These are phyloP conservation scores for Cucumis cinereus DNA, from an alignment of 306 rosid species.

Conservation along the genomic window DNA sequence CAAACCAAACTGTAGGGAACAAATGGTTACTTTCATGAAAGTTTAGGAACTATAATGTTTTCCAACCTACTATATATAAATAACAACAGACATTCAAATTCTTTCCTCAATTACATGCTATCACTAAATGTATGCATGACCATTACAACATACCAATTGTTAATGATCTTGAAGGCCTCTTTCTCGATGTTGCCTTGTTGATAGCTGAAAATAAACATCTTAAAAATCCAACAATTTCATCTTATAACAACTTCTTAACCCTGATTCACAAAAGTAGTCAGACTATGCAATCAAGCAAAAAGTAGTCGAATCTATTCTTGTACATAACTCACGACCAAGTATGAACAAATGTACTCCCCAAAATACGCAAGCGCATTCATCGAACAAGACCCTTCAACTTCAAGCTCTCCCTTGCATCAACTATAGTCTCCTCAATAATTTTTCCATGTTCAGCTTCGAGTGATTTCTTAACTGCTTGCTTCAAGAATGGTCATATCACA, in stretches of 20 bases:
- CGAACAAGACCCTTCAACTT: not conserved
- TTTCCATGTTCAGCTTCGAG: not conserved
- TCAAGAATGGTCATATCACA: not conserved
- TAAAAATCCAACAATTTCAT: slow-evolving; percentile 40
- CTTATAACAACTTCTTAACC: slow-evolving; percentile 18
- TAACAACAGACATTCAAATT: not conserved
- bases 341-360: not conserved
- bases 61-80: too few species aligned
- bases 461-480: not conserved
- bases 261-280: not conserved
- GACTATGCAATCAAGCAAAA: not conserved
- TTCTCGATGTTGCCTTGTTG: slow-evolving; percentile 37
- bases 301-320: not conserved
- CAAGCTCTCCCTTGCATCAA: not conserved
- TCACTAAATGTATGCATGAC: not conserved
- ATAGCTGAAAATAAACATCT: slow-evolving; percentile 36
- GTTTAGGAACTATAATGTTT: too few species aligned
- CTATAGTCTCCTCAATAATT: not conserved
- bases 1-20: too few species aligned
- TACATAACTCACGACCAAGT: not conserved
- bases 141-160: not conserved
- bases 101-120: not conserved
- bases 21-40: too few species aligned
- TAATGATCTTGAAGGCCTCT: slow-evolving; percentile 18
- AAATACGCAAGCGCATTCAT: not conserved